Evolutionary conservation across 1,139 yeast genomes (phyloP), one percentile per base, ranked within the genome.

Genomic region (Citeromyces hawaiiensis): DNA sequence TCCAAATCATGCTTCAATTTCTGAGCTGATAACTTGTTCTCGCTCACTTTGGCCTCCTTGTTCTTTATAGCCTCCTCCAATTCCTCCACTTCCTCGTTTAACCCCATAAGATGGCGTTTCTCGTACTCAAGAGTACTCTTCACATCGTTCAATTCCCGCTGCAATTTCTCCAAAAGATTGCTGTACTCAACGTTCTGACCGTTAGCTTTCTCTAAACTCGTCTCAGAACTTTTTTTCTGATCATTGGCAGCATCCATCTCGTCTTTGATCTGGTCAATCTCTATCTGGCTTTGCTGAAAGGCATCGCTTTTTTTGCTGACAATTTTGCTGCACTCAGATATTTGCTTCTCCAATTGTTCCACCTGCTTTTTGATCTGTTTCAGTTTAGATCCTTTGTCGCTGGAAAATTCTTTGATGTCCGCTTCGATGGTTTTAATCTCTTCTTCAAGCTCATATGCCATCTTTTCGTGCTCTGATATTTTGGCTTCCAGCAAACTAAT

Each of bases 391-490:
- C 88, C 86, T 49, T 87, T 88, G 55, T 93, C 83, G 41, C 64
- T 66, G 44, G 73, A 75, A 56, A 88, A 88, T 49, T 93, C 98
- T 40, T 68, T 65, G 65, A 87, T 83, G 55, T 93, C 98, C 29
- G 64, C 70, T 52, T 83, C 86, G 42, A 85, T 77, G 5, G 55
- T 55, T 7, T 52, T 46, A n/a, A 85, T 70, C 35, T 78, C 83
- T 35, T 59, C 35, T 49, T 44, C 60, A 56, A 36, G 54, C 47
- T 15, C 39, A 4, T 42, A 37, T 11, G 37, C 38, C 23, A 30
- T 6, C 10, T 34, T 35, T 9, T 27, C 25, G 25, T 44, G 44
- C 1, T 45, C 47, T 8, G 47, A 39, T 11, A 64, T 52, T 3
- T 49, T 54, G 2, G 49, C 44, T 34, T 63, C 56, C 13, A 83